Evolutionary conservation across 140 eudicot genomes (phyloP), one percentile per base, ranked within the genome.

Genomic region (Stevia rebaudiana): DNA sequence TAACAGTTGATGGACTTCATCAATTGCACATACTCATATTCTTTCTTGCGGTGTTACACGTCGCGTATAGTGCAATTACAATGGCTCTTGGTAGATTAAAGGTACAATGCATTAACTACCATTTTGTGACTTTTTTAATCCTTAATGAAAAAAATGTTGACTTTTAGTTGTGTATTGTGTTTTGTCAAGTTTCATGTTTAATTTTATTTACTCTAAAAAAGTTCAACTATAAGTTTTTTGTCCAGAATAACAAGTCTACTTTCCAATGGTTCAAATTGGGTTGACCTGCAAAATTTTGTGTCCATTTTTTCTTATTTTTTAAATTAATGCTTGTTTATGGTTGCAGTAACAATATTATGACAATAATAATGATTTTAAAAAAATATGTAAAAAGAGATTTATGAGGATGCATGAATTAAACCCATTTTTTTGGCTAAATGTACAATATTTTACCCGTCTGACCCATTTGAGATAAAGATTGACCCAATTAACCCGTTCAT

Each of bases 21-120:
- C 95, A 90, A 63, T 41, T 90, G 68, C 97, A 90, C 80, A 90
- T 87, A 50, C 94, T 90, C 46, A 84, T 90, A 76, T 90, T 90
- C 80, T 84, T 90, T 76, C 77, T 90, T 40, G 97, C 97, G 11
- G 84, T 82, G 44, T 60, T 90, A 49, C 97, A 90, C 44, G 95
- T 90, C 24, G 58, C 79, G 6, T 82, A 86, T 31, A 90, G 95
- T 70, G 97, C 97, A 76, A 33, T 71, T 52, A 88, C 96, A 48
- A 88, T 88, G 96, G 85, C 82, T 61, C 98, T 92, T 16, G 98
- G 88, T 40, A 82, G 76, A 74, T 66, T 85, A 59, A 85, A 85
- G 88, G 94, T 85, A 75, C 49, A 19, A 24, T 28, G 24, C 6
- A 22, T 62, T 41, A 43, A 21, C 59, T 52, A 52, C 17, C 18